Conservation (phyloP, 1,139 yeast species). For the Lodderomyces margitis region DNA sequence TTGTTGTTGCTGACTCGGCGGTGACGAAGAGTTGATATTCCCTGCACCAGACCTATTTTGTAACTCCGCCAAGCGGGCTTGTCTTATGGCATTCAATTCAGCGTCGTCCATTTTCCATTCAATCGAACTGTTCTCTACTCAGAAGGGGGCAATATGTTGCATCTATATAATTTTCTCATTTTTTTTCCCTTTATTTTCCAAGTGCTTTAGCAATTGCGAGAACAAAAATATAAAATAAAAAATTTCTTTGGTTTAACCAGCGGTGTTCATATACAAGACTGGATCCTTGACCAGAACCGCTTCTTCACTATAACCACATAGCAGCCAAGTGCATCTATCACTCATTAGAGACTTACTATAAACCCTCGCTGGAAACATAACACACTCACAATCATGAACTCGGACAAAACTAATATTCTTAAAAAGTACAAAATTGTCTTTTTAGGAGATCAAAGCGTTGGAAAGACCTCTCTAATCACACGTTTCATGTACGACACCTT, state of each 20-base stretch:
- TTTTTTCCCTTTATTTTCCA: background rate
- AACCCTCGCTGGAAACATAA: background rate
- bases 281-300: too few species aligned
- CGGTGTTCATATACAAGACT: too few species aligned
- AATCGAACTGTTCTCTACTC: background rate
- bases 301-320: background rate
- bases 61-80: constrained; percentile 81
- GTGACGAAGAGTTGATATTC: constrained; percentile 14
- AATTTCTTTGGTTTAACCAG: too few species aligned
- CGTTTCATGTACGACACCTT: constrained; percentile 98
- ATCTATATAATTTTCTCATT: too few species aligned
- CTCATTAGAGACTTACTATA: background rate
- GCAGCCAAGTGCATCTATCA: background rate
- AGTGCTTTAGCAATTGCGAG: too few species aligned
- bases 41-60: constrained; percentile 50
- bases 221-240: too few species aligned
- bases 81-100: constrained; percentile 84
- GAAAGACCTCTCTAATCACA: constrained; percentile 92
- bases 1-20: constrained; percentile 26
- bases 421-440: constrained; percentile 88
- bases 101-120: constrained; percentile 58
- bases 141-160: too few species aligned
- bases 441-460: constrained; percentile 97
- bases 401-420: constrained; percentile 25
- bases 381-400: constrained; percentile 11